phyloP scores from a whole-genome alignment of 176 grass and related monocot species.

The Luzula sylvatica region DNA sequence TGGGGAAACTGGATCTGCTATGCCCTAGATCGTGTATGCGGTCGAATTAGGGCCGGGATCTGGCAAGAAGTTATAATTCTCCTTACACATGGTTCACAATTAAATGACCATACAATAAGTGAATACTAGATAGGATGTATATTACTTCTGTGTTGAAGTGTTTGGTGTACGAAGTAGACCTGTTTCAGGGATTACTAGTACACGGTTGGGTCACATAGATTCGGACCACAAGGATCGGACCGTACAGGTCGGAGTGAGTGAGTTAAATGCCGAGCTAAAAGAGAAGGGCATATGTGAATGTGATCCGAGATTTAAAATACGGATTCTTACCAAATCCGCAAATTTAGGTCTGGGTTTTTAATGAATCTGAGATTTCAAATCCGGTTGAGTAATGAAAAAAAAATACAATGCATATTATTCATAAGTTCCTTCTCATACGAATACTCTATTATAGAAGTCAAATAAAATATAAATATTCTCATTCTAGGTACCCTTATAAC shows the following conservation, averaged over 20 bases:
- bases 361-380: too few species aligned
- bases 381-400: too few species aligned
- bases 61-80: not conserved
- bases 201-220: conserved; percentile 20
- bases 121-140: not conserved
- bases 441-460: too few species aligned
- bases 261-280: too few species aligned
- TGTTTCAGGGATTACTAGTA: not conserved
- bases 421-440: too few species aligned
- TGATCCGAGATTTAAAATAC: too few species aligned
- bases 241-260: conserved; percentile 4
- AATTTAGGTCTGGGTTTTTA: too few species aligned
- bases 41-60: not conserved
- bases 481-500: too few species aligned
- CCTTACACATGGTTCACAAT: not conserved
- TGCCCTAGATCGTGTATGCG: not conserved
- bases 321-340: too few species aligned
- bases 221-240: conserved; percentile 16
- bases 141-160: not conserved
- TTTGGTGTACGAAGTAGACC: not conserved
- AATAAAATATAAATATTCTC: too few species aligned
- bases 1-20: conserved; percentile 36
- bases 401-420: too few species aligned
- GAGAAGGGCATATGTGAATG: too few species aligned
- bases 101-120: not conserved